These are phyloP conservation scores for Fraxinus angustifolia DNA, from an alignment of 305 asterid species.

Conservation along the genomic window DNA sequence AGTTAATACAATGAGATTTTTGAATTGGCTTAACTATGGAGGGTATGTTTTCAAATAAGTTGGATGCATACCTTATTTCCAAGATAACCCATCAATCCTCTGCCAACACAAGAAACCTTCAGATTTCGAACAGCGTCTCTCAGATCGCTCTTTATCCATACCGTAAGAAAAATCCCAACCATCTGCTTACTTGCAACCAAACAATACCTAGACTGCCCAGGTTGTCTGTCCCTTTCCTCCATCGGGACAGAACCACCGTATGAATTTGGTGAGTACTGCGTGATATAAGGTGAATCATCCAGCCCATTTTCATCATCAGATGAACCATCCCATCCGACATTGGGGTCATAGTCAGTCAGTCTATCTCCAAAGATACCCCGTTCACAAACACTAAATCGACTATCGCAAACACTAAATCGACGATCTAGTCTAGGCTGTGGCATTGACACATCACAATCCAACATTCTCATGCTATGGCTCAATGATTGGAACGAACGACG, in stretches of 20 bases:
- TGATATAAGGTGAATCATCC: slow-evolving; percentile 47
- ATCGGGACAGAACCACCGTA: slow-evolving; percentile 34
- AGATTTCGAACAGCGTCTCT: slow-evolving; percentile 68
- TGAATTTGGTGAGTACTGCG: slow-evolving; percentile 46
- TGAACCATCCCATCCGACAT: slow-evolving; percentile 58
- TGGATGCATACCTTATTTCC: slow-evolving; percentile 76
- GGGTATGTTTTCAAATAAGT: slow-evolving; percentile 7
- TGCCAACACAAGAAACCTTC: slow-evolving; percentile 94
- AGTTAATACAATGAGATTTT: slow-evolving; percentile 13
- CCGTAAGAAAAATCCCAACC: slow-evolving; percentile 93
- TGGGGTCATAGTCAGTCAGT: slow-evolving; percentile 57
- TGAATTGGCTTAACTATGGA: background rate
- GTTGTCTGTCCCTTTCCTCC: slow-evolving; percentile 57
- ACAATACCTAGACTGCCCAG: slow-evolving; percentile 64
- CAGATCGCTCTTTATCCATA: slow-evolving; percentile 81
- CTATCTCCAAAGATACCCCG: slow-evolving; percentile 56
- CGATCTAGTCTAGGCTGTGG: slow-evolving; percentile 65
- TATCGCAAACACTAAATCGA: background rate
- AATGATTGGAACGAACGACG: slow-evolving; percentile 70
- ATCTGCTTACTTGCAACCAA: slow-evolving; percentile 95
- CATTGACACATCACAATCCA: slow-evolving; percentile 47
- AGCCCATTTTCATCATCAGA: slow-evolving; percentile 82
- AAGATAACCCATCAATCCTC: slow-evolving; percentile 98
- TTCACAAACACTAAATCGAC: slow-evolving; percentile 84
- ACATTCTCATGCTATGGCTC: slow-evolving; percentile 82